phyloP scores from a whole-genome alignment of 2,329 filamentous ascomycete species.

The Neospermospora avenae region DNA sequence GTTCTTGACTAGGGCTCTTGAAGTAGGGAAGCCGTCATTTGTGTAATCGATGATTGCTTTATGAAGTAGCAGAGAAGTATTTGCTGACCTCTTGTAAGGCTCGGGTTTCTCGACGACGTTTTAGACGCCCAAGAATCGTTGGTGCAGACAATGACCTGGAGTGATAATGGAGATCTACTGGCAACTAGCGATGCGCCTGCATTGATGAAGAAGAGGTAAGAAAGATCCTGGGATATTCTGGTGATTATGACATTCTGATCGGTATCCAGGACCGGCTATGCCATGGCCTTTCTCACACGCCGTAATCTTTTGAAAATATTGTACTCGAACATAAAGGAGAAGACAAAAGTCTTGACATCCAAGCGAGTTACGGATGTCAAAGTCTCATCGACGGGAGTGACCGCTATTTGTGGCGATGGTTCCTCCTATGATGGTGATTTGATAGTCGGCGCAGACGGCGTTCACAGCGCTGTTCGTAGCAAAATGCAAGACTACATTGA shows the following conservation, averaged over 20 bases:
- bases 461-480: slow-evolving; percentile 24
- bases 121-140: slow-evolving; percentile 4
- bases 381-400: slow-evolving; percentile 12
- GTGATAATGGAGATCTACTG: slow-evolving; percentile 18
- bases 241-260: background rate
- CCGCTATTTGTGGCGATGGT: slow-evolving; percentile 25
- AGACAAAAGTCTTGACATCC: slow-evolving; percentile 25
- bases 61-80: background rate
- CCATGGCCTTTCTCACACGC: slow-evolving; percentile 13
- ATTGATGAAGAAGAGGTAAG: slow-evolving; percentile 5
- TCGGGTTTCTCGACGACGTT: slow-evolving; percentile 39
- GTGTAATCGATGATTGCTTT: background rate
- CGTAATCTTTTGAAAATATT: slow-evolving; percentile 18
- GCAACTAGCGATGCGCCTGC: slow-evolving; percentile 21
- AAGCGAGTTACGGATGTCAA: slow-evolving; percentile 21
- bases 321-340: slow-evolving; percentile 18
- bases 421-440: slow-evolving; percentile 23
- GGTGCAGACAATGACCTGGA: slow-evolving; percentile 5
- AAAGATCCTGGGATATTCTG: background rate
- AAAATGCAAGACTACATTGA: slow-evolving; percentile 21
- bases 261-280: slow-evolving; percentile 24
- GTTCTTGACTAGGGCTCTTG: background rate
- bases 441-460: slow-evolving; percentile 30
- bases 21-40: background rate
- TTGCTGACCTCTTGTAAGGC: background rate